Conservation (phyloP, 352 stramenopile genomes). For the Phytophthora kernoviae region DNA sequence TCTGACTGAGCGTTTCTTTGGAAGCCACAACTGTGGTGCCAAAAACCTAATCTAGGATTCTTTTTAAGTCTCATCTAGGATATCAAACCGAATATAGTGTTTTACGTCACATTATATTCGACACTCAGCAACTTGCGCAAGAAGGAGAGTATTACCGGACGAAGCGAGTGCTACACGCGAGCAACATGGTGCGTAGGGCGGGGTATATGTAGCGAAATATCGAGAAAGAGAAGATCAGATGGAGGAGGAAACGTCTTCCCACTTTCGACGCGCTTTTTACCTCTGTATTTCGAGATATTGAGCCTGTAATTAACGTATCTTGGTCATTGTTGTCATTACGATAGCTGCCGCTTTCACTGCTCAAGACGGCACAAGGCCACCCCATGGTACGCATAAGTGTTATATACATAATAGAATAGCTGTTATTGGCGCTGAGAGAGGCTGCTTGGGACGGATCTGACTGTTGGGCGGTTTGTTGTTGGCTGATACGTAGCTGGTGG, state of each 20-base stretch:
- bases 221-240: background rate
- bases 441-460: conserved; percentile 1
- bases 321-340: conserved; percentile 11
- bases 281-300: conserved; percentile 10
- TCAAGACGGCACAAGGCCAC: conserved; percentile 95
- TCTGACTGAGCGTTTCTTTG: conserved; percentile 32
- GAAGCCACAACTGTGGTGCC: background rate
- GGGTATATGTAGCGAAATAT: too few relatives aligned
- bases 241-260: background rate
- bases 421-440: background rate
- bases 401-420: background rate
- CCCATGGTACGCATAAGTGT: conserved; percentile 77
- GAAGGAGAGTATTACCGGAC: conserved; percentile 2
- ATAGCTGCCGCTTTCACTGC: conserved; percentile 95
- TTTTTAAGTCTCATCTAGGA: background rate
- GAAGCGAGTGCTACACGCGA: conserved; percentile 11
- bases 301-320: conserved; percentile 20
- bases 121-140: conserved; percentile 16
- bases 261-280: background rate
- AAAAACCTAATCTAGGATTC: background rate
- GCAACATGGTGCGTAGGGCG: conserved; percentile 28
- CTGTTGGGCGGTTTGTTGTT: background rate
- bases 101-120: conserved; percentile 18
- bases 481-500: conserved; percentile 96
- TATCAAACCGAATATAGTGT: conserved; percentile 4